phyloP scores from a whole-genome alignment of 805 yeast genomes.

The Jamesozyma gamospora region DNA sequence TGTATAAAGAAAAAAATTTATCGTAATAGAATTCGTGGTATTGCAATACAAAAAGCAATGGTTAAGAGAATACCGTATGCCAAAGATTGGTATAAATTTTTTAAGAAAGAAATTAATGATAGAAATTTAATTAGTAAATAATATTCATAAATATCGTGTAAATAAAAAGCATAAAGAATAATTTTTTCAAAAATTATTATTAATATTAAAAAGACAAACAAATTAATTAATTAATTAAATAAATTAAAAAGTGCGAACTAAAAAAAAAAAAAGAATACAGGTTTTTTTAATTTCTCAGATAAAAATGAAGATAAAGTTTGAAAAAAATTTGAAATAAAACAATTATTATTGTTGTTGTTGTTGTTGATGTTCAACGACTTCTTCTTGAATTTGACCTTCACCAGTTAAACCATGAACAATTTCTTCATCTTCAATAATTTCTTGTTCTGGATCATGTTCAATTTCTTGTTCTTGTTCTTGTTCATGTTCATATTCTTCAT shows the following conservation, averaged over 20 bases:
- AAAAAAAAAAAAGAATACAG: background rate
- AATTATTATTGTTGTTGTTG: too few species aligned
- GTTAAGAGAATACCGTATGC: constrained; percentile 26
- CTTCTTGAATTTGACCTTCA: background rate
- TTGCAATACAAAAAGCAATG: constrained; percentile 24
- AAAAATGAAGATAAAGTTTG: background rate
- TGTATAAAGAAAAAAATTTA: constrained; percentile 9
- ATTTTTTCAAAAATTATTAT: too few species aligned
- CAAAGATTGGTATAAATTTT: constrained; percentile 23
- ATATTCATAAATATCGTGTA: background rate
- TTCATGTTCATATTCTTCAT: background rate
- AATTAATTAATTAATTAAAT: background rate
- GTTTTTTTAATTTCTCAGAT: too few species aligned
- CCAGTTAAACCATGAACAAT: background rate
- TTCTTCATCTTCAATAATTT: constrained; percentile 4
- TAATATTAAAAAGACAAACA: background rate
- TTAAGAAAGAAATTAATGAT: constrained; percentile 25
- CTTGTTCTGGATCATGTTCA: background rate
- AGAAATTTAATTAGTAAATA: constrained; percentile 7
- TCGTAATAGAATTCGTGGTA: constrained; percentile 12
- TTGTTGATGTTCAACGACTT: background rate
- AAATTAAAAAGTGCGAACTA: background rate
- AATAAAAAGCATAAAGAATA: background rate
- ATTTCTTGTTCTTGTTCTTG: background rate
- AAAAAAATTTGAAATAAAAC: too few species aligned